These are phyloP conservation scores for Lolium rigidum DNA, from an alignment of 176 grass and related monocot species.

Conservation along the genomic window DNA sequence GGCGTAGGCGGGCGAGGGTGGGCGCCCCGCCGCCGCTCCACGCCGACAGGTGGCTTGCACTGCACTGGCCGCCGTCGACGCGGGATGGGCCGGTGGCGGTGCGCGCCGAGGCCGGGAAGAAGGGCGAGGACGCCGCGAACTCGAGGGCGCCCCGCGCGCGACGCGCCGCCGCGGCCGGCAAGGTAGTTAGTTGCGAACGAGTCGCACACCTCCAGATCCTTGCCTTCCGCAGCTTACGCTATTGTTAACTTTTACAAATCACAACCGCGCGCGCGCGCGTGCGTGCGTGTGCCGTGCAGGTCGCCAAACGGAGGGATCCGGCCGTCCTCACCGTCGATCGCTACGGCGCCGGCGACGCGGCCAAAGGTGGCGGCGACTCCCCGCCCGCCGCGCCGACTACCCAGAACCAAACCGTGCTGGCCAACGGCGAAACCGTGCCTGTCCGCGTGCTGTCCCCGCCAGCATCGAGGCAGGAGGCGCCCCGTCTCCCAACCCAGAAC, in stretches of 20 bases:
- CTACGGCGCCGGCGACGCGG: slow-evolving; percentile 29
- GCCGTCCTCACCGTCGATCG: slow-evolving; percentile 39
- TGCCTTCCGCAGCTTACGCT: neutral
- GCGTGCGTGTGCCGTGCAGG: slow-evolving; percentile 5
- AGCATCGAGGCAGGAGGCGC: neutral
- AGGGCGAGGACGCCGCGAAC: neutral
- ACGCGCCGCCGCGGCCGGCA: slow-evolving; percentile 1
- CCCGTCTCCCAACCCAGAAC: slow-evolving; percentile 1
- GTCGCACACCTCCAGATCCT: neutral
- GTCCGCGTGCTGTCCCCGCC: neutral
- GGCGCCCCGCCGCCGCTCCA: neutral
- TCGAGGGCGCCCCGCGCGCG: slow-evolving; percentile 4
- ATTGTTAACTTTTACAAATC: no score
- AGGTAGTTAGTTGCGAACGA: neutral
- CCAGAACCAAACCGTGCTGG: neutral
- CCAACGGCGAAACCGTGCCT: neutral
- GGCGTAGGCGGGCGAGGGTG: slow-evolving; percentile 6
- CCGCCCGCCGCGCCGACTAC: neutral
- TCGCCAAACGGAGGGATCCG: slow-evolving; percentile 33
- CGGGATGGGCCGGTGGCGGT: neutral
- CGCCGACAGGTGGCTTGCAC: neutral
- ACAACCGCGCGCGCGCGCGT: neutral
- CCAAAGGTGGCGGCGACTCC: neutral
- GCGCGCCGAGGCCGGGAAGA: slow-evolving; percentile 28
- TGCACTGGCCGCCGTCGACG: slow-evolving; percentile 15